Conservation (phyloP, 179 eudicot species). For the Beta corolliflora region DNA sequence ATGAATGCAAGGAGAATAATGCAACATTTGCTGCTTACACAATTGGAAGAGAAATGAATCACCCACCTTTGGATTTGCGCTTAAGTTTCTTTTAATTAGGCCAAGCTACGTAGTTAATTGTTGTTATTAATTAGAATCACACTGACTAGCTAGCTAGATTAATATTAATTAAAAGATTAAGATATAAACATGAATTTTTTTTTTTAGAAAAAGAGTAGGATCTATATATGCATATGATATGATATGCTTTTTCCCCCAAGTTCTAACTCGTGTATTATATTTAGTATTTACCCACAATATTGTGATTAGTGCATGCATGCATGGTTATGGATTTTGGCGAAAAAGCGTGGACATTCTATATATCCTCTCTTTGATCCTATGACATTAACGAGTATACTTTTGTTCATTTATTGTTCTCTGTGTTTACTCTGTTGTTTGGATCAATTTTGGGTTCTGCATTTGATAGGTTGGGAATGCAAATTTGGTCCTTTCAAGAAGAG, state of each 20-base stretch:
- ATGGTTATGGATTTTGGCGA: slow-evolving; percentile 29
- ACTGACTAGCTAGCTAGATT: slow-evolving; percentile 2
- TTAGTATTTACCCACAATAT: background rate
- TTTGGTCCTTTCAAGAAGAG: slow-evolving; percentile 32
- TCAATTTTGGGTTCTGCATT: slow-evolving; percentile 18
- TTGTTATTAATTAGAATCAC: background rate
- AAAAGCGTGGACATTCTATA: slow-evolving; percentile 33
- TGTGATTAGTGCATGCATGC: slow-evolving; percentile 32
- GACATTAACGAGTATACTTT: background rate
- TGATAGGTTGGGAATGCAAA: slow-evolving; percentile 37
- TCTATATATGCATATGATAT: background rate
- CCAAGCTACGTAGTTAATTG: background rate
- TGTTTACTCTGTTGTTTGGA: slow-evolving; percentile 40
- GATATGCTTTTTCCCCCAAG: background rate
- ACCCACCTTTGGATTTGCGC: slow-evolving; percentile 78
- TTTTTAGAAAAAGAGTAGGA: background rate
- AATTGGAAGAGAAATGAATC: slow-evolving; percentile 48
- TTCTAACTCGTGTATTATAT: background rate
- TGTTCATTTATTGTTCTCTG: slow-evolving; percentile 25
- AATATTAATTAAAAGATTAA: background rate
- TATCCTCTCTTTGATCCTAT: slow-evolving; percentile 31
- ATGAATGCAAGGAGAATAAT: slow-evolving; percentile 50
- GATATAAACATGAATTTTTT: background rate
- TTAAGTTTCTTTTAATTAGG: slow-evolving; percentile 58
- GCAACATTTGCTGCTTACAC: slow-evolving; percentile 44